phyloP scores from a whole-genome alignment of 257 asterid genomes.

The Henckelia pumila region DNA sequence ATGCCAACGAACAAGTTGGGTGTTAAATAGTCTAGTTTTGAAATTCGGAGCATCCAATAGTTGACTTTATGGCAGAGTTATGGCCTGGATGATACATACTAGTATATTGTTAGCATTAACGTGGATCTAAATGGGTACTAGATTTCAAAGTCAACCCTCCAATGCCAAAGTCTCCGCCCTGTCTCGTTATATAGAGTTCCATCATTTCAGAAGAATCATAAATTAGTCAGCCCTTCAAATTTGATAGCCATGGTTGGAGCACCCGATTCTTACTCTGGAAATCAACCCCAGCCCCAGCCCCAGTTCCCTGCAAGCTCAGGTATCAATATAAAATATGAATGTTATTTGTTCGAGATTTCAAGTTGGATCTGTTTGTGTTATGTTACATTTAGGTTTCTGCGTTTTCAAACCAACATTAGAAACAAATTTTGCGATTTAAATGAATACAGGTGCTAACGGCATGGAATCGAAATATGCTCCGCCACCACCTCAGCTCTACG shows the following conservation, averaged over 20 bases:
- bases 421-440: background rate
- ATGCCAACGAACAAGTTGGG: conserved; percentile 33
- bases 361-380: background rate
- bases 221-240: background rate
- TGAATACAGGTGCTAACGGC: conserved; percentile 11
- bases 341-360: background rate
- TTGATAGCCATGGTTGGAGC: conserved; percentile 49
- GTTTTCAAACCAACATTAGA: background rate
- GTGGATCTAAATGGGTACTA: background rate
- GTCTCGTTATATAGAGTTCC: conserved; percentile 1
- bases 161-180: conserved; percentile 9
- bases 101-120: too few relatives aligned
- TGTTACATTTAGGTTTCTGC: background rate
- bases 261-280: conserved; percentile 43
- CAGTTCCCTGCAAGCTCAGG: conserved; percentile 25
- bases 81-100: background rate
- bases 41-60: conserved; percentile 11
- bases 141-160: conserved; percentile 33
- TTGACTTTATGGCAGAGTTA: conserved; percentile 13
- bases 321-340: conserved; percentile 1
- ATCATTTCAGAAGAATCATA: conserved; percentile 11
- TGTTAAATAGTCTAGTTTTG: conserved; percentile 16
- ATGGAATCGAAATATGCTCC: conserved; percentile 24
- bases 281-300: conserved; percentile 38
- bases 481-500: conserved; percentile 26